Base-by-base conservation (phyloP, 805 yeast species). In the Danielia reshetovae region DNA sequence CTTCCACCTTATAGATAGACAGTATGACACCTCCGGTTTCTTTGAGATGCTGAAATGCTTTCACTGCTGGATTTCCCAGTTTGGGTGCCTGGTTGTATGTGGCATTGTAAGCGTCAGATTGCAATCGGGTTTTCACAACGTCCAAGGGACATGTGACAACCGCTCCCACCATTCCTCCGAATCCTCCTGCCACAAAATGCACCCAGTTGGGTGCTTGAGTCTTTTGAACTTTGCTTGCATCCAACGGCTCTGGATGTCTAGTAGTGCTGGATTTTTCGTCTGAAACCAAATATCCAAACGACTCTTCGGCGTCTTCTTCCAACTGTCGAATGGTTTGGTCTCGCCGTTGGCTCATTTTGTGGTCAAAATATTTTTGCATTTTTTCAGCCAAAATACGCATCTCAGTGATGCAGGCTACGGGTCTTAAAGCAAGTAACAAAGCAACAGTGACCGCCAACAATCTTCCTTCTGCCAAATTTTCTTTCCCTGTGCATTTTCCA, bases 111-210 rank as follows among this genome's bases (percentile, higher is more conserved):
- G 82, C 85, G 52, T 88, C 95, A 40, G 95, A 83, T 58, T 93
- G 99, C 36, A 93, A 65, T 52, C 99, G 73, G 0, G 99, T 93
- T 55, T 93, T 93, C 24, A 93, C 96, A 32, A 93, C 94, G 59
- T 89, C 99, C 42, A 93, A 76, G 1, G 99, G 99, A 49, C 96
- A 82, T 0, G 99, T 93, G 35, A 79, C 80, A 3, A 90, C 64
- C 2, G 98, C 96, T 17, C 99, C 99, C 19, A 90, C 85, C 97
- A 93, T 93, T 11, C 98, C 99, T 22, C 97, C 99, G 17, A 85
- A 57, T 10, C 95, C 95, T 32, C 93, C 94, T 9, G 94, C 89
- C n/a, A 85, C 85, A 54, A 85, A 85, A 60, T 84, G 90, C 5
- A 83, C 87, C 90, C 74, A 68, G 31, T 60, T 62, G 49, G 44